Evolutionary conservation across 768 basidiomycete species (phyloP), one percentile per base, ranked within the genome.

Genomic region (Lactarius hatsudake): DNA sequence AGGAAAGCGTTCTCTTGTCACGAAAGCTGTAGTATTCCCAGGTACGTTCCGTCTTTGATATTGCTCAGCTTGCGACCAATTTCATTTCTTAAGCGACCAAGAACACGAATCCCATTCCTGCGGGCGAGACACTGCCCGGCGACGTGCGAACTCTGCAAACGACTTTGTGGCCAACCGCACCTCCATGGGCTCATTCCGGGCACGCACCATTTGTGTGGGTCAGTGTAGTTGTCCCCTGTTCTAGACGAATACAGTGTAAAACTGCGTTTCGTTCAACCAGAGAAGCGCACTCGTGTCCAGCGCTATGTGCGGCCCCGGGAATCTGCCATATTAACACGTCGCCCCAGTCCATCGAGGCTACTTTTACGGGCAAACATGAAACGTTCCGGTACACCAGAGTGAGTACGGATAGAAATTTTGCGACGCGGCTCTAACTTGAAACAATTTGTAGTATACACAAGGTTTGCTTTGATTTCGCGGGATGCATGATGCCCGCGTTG

Each of bases 361-460:
- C 85, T 0, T 88, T 88, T 69, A 82, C 81, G 0, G 87, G 87
- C 0, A 77, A 74, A 65, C 83, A 87, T 59, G 84, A 86, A 66
- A 86, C 82, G 0, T 88, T 87, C 70, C 82, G 84, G 71, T 88
- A 85, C 60, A 88, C 87, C 0, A 88, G 87, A 79, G 87, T 84
- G 60, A 32, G 13, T 23, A 15, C 13, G 26, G 13, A 53, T 53
- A 53, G 5, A 26, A 26, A 5, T 51, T 51, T 72, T 66, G 10
- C 8, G 28, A 20, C n/a, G 12, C 12, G 43, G 5, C 32, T 36
- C 15, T 43, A 15, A 51, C 23, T 26, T 53, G 23, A 53, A 26
- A 53, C 23, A 1, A 53, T 26, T 26, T 26, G 5, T 54, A 86
- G 85, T 86, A 86, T 71, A 78, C 81, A 3, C 86, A 86, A 78